Conservation (phyloP, 2,329 filamentous ascomycete species). For the Scleromitrula shiraiana region DNA sequence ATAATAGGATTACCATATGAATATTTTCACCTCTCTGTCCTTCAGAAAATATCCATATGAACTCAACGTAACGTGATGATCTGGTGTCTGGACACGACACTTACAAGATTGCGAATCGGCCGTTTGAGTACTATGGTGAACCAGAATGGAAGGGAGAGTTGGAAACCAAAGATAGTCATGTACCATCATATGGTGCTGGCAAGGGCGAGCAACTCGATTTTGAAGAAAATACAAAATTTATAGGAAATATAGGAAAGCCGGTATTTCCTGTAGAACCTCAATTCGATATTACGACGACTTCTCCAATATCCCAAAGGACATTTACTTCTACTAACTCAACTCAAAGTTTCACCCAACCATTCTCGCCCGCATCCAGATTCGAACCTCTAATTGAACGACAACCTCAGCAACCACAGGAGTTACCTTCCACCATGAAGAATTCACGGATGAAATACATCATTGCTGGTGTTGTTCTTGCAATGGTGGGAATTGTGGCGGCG, state of each 20-base stretch:
- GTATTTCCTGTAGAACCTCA: neutral
- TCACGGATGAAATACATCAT: no score
- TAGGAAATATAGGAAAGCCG: constrained; percentile 2
- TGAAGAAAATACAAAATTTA: constrained; percentile 1
- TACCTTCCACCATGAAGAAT: no score
- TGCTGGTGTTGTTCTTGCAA: neutral
- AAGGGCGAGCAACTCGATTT: neutral
- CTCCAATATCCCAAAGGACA: neutral
- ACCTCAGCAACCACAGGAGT: no score
- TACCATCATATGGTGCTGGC: neutral
- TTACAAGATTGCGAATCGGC: constrained; percentile 1
- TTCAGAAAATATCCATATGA: neutral
- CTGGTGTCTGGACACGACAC: constrained; percentile 3
- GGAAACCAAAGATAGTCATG: neutral
- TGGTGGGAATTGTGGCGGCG: neutral
- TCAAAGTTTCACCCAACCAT: neutral
- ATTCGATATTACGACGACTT: neutral
- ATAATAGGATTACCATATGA: neutral
- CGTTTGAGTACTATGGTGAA: constrained; percentile 2
- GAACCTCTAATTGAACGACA: neutral
- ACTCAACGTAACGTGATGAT: constrained; percentile 1
- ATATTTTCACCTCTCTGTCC: neutral
- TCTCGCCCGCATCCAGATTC: neutral
- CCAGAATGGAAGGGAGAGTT: neutral
- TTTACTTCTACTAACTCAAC: neutral